Base-by-base conservation (phyloP, 1,284 basidiomycete genomes). In the Naganishia liquefaciens region DNA sequence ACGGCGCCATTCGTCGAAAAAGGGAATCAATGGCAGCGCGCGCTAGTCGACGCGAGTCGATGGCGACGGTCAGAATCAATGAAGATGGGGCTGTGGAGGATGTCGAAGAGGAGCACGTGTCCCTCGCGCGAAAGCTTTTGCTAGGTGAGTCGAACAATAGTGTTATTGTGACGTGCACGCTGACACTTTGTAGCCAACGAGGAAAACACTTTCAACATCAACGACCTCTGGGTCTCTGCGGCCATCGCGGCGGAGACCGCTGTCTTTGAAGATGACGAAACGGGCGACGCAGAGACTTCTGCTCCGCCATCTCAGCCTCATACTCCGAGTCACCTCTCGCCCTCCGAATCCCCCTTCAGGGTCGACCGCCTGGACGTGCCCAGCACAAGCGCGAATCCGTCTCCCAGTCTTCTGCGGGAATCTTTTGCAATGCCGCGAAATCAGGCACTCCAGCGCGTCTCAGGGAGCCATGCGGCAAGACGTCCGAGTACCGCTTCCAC, bases 41-140 rank as follows among this genome's bases (percentile, higher is more conserved):
- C 28, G 76, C 76, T 30, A 77, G 77, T n/a, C 68, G 77, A 51
- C 66, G 76, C 3, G 73, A 70, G 3, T 78, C 77, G 2, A 68
- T 70, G 13, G 75, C n/a, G 68, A 65, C 15, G 15, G 58, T 49
- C 19, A 15, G 43, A 21, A 47, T 51, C 28, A 60, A 43, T 23
- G 64, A 61, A 10, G 64, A 67, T 62, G 66, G 58, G 25, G 53
- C 46, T 33, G 46, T 60, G 10, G 64, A 66, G 25, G 68, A 68
- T 39, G 67, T 68, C 1, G 71, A 68, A 0, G 70, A 68, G 21
- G 62, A 69, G 68, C 74, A 74, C 23, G 68, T 79, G 21, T 90
- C 89, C 72, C 91, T 98, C 71, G 90, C 94, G 0, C 91, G 97
- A 74, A 84, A 90, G 68, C 77, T 95, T n/a, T 80, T 95, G 30